Evolutionary conservation across 805 yeast species (phyloP).

Genomic region (Spencermartinsiella europaea): DNA sequence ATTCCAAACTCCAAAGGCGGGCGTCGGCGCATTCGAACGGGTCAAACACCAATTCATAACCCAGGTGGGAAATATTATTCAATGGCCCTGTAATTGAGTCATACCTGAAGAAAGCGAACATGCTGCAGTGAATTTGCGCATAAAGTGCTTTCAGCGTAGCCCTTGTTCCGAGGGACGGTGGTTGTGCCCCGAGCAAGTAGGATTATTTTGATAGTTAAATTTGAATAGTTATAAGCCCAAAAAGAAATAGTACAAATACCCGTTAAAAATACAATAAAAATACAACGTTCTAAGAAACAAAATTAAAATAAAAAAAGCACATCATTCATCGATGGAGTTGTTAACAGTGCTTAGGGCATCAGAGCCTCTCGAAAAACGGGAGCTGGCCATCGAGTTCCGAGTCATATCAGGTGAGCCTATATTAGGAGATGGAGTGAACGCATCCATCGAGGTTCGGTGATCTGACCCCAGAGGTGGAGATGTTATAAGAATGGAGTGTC

Average conservation of each 20-base stretch:
- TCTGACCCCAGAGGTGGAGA: slow-evolving; percentile 11
- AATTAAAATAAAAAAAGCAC: not conserved
- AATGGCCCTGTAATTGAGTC: slow-evolving; percentile 16
- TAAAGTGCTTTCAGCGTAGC: no score
- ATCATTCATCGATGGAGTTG: not conserved
- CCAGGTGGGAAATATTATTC: slow-evolving; percentile 23
- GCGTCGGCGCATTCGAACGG: slow-evolving; percentile 22
- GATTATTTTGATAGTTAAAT: no score
- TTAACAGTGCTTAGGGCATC: not conserved
- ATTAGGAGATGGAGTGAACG: not conserved
- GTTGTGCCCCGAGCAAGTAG: no score
- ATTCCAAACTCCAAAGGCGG: slow-evolving; percentile 19
- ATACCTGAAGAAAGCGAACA: no score
- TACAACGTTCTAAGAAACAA: not conserved
- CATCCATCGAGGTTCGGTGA: not conserved
- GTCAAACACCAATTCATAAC: slow-evolving; percentile 28
- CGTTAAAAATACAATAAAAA: not conserved
- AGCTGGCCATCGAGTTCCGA: not conserved
- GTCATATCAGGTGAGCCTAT: slow-evolving; percentile 1
- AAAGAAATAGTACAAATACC: not conserved
- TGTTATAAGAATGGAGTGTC: slow-evolving; percentile 18
- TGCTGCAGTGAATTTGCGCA: no score
- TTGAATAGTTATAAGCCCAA: no score
- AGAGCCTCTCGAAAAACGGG: slow-evolving; percentile 4
- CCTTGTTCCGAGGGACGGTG: no score